Conservation (phyloP, 306 rosid species). For the Canavalia gladiata region DNA sequence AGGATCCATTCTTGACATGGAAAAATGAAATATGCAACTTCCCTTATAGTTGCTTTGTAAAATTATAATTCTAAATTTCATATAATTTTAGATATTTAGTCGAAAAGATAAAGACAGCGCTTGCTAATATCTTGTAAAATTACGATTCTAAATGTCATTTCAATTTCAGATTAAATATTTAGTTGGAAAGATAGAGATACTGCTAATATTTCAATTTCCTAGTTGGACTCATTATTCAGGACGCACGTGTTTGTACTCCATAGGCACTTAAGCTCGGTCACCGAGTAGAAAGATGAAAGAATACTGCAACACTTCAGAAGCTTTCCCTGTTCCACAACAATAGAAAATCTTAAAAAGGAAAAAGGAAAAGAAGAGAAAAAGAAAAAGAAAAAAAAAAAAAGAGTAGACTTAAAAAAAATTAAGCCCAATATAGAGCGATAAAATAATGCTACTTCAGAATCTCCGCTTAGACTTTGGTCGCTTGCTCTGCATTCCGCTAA, state of each 20-base stretch:
- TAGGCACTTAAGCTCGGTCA: neutral
- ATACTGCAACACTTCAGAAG: neutral
- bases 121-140: too few relatives aligned
- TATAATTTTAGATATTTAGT: too few relatives aligned
- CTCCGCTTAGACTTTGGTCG: slow-evolving; percentile 33
- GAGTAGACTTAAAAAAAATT: neutral
- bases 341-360: neutral
- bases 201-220: too few relatives aligned
- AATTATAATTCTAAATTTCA: too few relatives aligned
- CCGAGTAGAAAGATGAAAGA: neutral
- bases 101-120: too few relatives aligned
- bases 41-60: too few relatives aligned
- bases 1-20: too few relatives aligned
- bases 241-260: neutral
- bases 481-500: slow-evolving; percentile 48
- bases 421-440: neutral
- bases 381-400: neutral
- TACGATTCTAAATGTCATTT: neutral
- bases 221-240: too few relatives aligned
- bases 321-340: slow-evolving; percentile 1
- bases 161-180: neutral
- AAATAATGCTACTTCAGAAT: slow-evolving; percentile 40
- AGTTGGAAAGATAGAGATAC: neutral
- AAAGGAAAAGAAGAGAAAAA: neutral
- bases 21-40: too few relatives aligned